These are phyloP conservation scores for Vishniacozyma victoriae DNA, from an alignment of 768 basidiomycete species.

Conservation along the genomic window DNA sequence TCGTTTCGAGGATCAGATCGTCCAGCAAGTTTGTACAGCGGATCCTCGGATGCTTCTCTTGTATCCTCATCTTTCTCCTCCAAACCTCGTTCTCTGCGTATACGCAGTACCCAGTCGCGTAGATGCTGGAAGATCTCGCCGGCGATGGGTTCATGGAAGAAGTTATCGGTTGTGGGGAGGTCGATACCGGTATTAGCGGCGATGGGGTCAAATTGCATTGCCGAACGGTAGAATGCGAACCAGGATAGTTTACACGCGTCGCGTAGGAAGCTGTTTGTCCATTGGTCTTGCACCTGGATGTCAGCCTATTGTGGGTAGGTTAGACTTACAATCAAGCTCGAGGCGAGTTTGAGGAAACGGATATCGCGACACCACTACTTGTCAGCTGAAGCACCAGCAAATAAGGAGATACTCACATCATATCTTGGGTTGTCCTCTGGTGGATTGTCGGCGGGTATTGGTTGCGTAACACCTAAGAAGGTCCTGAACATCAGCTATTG, in stretches of 20 bases:
- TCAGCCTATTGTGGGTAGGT: constrained; percentile 2
- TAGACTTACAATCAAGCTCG: constrained; percentile 27
- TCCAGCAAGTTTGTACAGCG: constrained; percentile 20
- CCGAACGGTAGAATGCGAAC: constrained; percentile 25
- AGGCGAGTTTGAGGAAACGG: constrained; percentile 32
- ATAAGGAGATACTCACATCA: too few relatives aligned
- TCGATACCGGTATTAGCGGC: constrained; percentile 29
- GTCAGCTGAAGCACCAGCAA: too few relatives aligned
- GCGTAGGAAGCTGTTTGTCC: constrained; percentile 22
- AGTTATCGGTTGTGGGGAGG: constrained; percentile 21
- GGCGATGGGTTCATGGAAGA: constrained; percentile 24
- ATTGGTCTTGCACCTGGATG: constrained; percentile 30
- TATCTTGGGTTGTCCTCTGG: neutral
- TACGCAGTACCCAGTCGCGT: constrained; percentile 10
- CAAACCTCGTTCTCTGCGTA: constrained; percentile 27
- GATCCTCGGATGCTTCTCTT: constrained; percentile 15
- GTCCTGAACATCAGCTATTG: neutral
- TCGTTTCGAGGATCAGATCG: constrained; percentile 23
- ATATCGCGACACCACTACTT: constrained; percentile 30
- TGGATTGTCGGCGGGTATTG: neutral
- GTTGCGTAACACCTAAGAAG: neutral
- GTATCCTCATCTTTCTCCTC: constrained; percentile 16
- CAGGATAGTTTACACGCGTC: constrained; percentile 34
- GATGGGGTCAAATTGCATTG: constrained; percentile 19
- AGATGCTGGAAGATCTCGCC: constrained; percentile 31